Evolutionary conservation across 768 basidiomycete species (phyloP).

Genomic region (Lentinus tigrinus): DNA sequence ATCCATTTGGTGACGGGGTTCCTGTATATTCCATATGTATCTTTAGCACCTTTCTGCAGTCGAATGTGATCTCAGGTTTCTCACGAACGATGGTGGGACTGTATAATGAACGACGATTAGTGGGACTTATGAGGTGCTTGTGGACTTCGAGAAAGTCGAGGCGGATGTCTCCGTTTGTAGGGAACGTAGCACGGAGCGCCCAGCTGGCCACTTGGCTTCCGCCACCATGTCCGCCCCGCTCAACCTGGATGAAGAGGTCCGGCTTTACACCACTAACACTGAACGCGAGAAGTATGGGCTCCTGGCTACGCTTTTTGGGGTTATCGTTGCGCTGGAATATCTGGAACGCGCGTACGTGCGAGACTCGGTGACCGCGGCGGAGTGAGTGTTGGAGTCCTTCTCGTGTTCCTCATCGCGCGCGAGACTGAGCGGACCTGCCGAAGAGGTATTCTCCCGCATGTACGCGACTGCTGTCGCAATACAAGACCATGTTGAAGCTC

Average conservation of each 20-base stretch:
- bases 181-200: constrained; percentile 5
- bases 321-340: constrained; percentile 90
- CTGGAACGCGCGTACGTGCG: constrained; percentile 94
- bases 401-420: not conserved
- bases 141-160: no score
- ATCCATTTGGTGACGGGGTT: no score
- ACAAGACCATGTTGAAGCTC: constrained; percentile 97
- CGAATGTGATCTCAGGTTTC: no score
- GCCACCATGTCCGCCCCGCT: constrained; percentile 39
- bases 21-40: no score
- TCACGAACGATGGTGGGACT: no score
- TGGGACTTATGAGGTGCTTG: no score
- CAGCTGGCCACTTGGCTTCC: not conserved
- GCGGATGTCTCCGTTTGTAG: no score
- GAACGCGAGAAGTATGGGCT: constrained; percentile 89
- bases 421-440: constrained; percentile 26
- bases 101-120: no score
- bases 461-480: constrained; percentile 89
- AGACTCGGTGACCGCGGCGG: constrained; percentile 85
- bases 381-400: constrained; percentile 74
- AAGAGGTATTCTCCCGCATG: constrained; percentile 96
- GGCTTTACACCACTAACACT: constrained; percentile 82
- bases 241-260: constrained; percentile 88
- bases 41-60: no score
- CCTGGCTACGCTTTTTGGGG: constrained; percentile 86